These are phyloP conservation scores for Russula foetens DNA, from an alignment of 768 basidiomycete genomes.

Conservation along the genomic window DNA sequence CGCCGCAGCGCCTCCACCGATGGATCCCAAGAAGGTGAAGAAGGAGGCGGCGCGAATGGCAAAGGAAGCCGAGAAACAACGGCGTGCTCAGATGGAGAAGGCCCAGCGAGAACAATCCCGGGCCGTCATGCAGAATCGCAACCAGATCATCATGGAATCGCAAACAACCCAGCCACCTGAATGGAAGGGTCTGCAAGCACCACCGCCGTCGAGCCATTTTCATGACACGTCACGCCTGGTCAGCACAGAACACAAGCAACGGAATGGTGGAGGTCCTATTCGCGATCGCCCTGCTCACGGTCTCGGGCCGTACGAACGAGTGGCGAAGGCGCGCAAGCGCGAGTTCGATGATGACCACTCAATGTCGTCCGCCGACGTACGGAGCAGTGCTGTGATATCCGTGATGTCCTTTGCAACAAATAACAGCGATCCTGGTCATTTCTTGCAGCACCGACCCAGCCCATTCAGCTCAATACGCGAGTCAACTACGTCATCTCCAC, in stretches of 20 bases:
- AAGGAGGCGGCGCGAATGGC: slow-evolving; percentile 74
- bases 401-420: slow-evolving; percentile 76
- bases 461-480: slow-evolving; percentile 64
- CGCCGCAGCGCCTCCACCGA: slow-evolving; percentile 32
- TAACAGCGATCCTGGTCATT: slow-evolving; percentile 80
- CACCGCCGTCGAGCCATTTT: slow-evolving; percentile 27
- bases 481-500: slow-evolving; percentile 67
- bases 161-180: slow-evolving; percentile 47
- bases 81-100: slow-evolving; percentile 65
- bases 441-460: slow-evolving; percentile 53
- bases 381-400: slow-evolving; percentile 65
- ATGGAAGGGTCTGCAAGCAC: slow-evolving; percentile 44
- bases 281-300: slow-evolving; percentile 32
- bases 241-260: slow-evolving; percentile 27
- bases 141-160: slow-evolving; percentile 57
- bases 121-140: slow-evolving; percentile 88
- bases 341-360: slow-evolving; percentile 90
- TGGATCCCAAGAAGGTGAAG: slow-evolving; percentile 67
- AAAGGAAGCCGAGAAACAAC: slow-evolving; percentile 78
- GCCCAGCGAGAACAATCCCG: slow-evolving; percentile 82
- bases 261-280: slow-evolving; percentile 56
- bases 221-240: slow-evolving; percentile 19
- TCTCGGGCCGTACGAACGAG: slow-evolving; percentile 48
- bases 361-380: slow-evolving; percentile 82
- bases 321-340: slow-evolving; percentile 70